Conservation (phyloP, 208 protist species). For the Zelonia costaricensis region DNA sequence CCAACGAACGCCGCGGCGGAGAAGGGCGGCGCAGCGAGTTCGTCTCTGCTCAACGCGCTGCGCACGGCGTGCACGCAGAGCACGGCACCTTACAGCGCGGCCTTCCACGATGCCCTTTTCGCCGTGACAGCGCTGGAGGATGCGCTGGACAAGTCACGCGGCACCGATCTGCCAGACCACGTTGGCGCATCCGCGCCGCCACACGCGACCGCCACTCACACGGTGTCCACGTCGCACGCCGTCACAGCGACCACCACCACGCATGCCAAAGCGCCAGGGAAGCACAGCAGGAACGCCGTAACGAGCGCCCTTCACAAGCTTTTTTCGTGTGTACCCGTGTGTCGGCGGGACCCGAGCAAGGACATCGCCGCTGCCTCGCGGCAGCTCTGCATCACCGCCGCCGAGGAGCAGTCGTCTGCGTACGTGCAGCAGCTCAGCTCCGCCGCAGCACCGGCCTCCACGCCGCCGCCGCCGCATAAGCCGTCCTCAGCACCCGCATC, state of each 20-base stretch:
- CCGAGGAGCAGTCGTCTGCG: neutral
- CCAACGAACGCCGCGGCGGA: too few species aligned
- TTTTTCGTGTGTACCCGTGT: constrained; percentile 19
- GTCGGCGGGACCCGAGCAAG: neutral
- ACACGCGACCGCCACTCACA: too few species aligned
- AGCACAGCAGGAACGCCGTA: neutral
- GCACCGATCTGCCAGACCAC: neutral
- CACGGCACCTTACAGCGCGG: constrained; percentile 16
- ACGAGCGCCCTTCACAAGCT: constrained; percentile 12
- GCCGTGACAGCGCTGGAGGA: constrained; percentile 14
- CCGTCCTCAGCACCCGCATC: too few species aligned
- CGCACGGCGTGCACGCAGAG: constrained; percentile 15
- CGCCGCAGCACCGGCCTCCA: neutral
- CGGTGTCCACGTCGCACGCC: neutral
- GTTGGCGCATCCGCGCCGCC: too few species aligned
- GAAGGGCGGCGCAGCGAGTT: neutral
- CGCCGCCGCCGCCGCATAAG: neutral
- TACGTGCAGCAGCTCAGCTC: constrained; percentile 2
- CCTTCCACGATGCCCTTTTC: constrained; percentile 29
- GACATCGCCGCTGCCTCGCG: neutral
- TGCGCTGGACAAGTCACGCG: neutral
- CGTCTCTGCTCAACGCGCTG: too few species aligned
- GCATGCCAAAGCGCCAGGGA: neutral
- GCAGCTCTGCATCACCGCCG: constrained; percentile 6
- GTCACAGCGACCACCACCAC: neutral